A percentile compares a stretch with the other conserved stretches of the same genome.
phyloP scores from a whole-genome alignment of 2,329 filamentous ascomycete species.

The Botrytis deweyae region DNA sequence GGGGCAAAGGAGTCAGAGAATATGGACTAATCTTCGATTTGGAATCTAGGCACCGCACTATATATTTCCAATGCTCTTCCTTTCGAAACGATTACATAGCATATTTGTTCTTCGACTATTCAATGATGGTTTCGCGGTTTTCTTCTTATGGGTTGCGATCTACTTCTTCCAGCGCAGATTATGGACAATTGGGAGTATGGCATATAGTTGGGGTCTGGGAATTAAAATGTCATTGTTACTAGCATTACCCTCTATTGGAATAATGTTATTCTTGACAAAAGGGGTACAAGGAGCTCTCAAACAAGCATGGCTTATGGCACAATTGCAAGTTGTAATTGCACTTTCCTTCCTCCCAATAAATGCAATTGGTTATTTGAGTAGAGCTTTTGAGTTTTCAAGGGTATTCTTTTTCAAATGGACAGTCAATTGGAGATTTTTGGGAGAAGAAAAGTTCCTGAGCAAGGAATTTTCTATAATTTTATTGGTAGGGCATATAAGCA shows the following conservation, averaged over 20 bases:
- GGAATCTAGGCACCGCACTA: slow-evolving; percentile 71
- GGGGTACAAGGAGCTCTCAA: slow-evolving; percentile 65
- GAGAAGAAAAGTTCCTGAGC: slow-evolving; percentile 78
- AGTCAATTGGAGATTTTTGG: slow-evolving; percentile 97
- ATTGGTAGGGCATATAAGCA: slow-evolving; percentile 53
- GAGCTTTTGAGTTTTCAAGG: slow-evolving; percentile 87
- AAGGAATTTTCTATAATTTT: slow-evolving; percentile 57
- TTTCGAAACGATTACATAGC: slow-evolving; percentile 91
- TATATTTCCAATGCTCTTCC: slow-evolving; percentile 77
- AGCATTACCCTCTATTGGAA: slow-evolving; percentile 74
- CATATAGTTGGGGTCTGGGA: slow-evolving; percentile 79
- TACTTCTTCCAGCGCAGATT: slow-evolving; percentile 70
- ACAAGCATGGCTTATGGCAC: slow-evolving; percentile 68
- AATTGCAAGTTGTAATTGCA: slow-evolving; percentile 70
- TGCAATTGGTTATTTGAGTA: slow-evolving; percentile 68
- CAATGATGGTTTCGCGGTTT: slow-evolving; percentile 88
- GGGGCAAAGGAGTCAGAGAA: too few species aligned
- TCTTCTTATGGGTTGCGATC: slow-evolving; percentile 82
- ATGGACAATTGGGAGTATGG: slow-evolving; percentile 71
- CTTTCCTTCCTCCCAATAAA: slow-evolving; percentile 69
- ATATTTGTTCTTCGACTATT: slow-evolving; percentile 91
- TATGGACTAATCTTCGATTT: slow-evolving; percentile 20
- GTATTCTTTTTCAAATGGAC: slow-evolving; percentile 98
- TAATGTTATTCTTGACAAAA: slow-evolving; percentile 71
- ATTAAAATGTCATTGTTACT: slow-evolving; percentile 93